Evolutionary conservation across 495 filamentous ascomycete species (phyloP), one percentile per base, ranked within the genome.

Genomic region (Aspergillus leporis): DNA sequence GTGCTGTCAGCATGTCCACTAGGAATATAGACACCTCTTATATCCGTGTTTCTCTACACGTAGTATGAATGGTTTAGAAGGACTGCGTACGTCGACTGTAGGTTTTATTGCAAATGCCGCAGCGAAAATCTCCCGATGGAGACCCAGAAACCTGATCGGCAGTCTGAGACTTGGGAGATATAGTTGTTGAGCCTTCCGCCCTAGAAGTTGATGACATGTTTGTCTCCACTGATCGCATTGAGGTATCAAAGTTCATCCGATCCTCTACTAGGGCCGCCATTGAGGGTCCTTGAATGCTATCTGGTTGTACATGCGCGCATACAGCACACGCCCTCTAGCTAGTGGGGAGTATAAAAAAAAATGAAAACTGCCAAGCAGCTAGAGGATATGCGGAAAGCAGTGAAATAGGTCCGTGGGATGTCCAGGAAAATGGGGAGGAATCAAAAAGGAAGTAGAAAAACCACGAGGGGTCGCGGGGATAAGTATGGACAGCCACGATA

Each of bases 21-120:
- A 21, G 16, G 13, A 14, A 34, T n/a, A 7, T 13, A 14, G 30
- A 21, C 12, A 36, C 30, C 8, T 14, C 2, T 12, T 25, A 25
- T 3, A 13, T 41, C 38, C 16, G 3, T 52, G 25, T 16, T 4
- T 52, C 5, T n/a, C 12, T 30, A 36, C 28, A 34, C 3, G 14
- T 36, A 28, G 25, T 28, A 28, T 38, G 13, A 32, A 13, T n/a
- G 19, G 12, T 41, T 14, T 41, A 41, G 38, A 51, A 53, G 40
- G 25, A 4, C 0, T 1, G 18, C 62, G 12, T 61, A 65, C 62
- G 62, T 19, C 62, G 58, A 45, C 52, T 59, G 34, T 65, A 65
- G 1, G 62, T 56, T 31, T 65, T 65, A 21, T 59, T 59, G 59
- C 62, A 65, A 8, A 65, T 56, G 4, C 48, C 62, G 43, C 62